These are phyloP conservation scores for Oenanthe sinensis DNA, from an alignment of 129 eudicot species.

Conservation along the genomic window DNA sequence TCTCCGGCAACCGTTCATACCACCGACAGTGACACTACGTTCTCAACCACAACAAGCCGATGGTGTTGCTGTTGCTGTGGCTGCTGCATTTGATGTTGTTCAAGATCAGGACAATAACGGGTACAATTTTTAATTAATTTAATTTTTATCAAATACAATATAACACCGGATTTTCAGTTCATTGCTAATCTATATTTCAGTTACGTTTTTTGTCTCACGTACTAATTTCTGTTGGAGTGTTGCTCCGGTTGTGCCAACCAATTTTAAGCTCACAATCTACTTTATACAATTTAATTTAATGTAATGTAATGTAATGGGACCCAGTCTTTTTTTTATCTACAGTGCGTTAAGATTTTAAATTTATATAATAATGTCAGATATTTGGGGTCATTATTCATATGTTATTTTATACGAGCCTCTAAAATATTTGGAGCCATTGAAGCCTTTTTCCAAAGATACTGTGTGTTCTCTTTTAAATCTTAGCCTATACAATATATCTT, in stretches of 20 bases:
- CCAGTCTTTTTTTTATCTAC: not conserved
- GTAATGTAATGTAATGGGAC: not conserved
- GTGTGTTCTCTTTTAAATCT: not conserved
- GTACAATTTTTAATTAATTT: not conserved
- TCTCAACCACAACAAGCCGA: not conserved
- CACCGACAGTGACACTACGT: not conserved
- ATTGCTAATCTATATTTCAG: not conserved
- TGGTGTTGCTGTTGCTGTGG: not conserved
- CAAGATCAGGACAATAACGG: not conserved
- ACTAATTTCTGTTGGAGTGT: not conserved
- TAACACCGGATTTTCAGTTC: not conserved
- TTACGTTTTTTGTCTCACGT: not conserved
- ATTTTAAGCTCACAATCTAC: not conserved
- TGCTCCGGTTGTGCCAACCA: not conserved
- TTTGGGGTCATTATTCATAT: too few relatives aligned
- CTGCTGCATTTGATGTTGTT: not conserved
- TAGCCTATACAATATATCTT: not conserved
- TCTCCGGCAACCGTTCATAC: not conserved
- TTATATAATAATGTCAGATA: too few relatives aligned
- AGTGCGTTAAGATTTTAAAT: too few relatives aligned
- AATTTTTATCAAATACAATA: not conserved
- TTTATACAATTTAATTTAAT: not conserved
- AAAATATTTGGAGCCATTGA: too few relatives aligned
- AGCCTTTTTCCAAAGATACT: not conserved
- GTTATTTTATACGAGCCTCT: too few relatives aligned